phyloP scores from a whole-genome alignment of 2,329 filamentous ascomycete genomes.

The Ophiocordyceps camponoti-saundersi region DNA sequence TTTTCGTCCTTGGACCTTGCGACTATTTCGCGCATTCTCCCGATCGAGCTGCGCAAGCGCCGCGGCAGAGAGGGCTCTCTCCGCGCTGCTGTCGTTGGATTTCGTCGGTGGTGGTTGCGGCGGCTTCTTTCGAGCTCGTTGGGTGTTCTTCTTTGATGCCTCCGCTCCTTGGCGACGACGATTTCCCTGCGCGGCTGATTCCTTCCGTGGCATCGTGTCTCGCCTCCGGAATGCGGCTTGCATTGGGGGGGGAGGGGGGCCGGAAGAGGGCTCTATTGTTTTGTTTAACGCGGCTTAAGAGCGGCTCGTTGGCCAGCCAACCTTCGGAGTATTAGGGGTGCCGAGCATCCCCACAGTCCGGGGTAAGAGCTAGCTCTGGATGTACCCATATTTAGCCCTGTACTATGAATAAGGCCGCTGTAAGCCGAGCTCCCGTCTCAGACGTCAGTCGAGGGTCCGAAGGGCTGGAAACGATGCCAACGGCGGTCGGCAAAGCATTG shows the following conservation, averaged over 20 bases:
- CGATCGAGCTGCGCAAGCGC: constrained; percentile 51
- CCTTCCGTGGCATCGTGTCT: constrained; percentile 17
- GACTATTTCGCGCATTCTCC: constrained; percentile 34
- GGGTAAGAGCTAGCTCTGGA: not conserved
- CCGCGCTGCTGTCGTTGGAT: constrained; percentile 15
- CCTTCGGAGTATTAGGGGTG: not conserved
- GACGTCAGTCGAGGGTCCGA: not conserved
- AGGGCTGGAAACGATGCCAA: not conserved
- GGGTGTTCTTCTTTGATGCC: constrained; percentile 13
- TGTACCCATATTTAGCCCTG: not conserved
- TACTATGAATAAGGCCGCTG: not conserved
- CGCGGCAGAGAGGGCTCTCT: constrained; percentile 25
- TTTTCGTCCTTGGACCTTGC: constrained; percentile 20
- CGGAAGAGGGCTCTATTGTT: not conserved
- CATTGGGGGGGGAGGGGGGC: not conserved
- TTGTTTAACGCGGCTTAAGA: not conserved
- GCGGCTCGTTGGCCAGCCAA: not conserved
- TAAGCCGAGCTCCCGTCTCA: not conserved
- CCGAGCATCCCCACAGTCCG: not conserved
- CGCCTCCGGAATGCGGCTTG: constrained; percentile 10
- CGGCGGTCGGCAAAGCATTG: not conserved
- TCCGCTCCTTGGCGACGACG: constrained; percentile 12
- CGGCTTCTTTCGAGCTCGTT: constrained; percentile 16
- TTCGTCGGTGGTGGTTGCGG: constrained; percentile 9
- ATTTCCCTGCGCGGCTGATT: constrained; percentile 10